These are phyloP conservation scores for Aegle marmelos DNA, from an alignment of 345 rosid species.

Conservation along the genomic window DNA sequence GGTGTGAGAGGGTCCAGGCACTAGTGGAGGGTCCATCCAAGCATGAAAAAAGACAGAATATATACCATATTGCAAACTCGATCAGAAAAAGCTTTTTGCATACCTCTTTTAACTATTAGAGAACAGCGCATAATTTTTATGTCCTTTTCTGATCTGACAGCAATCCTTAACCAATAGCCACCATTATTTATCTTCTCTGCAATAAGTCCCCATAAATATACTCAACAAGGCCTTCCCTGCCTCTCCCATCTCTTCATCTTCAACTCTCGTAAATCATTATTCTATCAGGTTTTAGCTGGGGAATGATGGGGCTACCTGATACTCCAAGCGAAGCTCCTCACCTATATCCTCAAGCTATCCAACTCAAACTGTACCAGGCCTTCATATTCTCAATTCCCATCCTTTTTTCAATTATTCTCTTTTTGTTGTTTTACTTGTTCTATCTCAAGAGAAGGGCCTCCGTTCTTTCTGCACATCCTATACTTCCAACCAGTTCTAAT, in stretches of 20 bases:
- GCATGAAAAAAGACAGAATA: slow-evolving; percentile 31
- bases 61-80: slow-evolving; percentile 24
- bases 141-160: slow-evolving; percentile 11
- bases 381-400: slow-evolving; percentile 96
- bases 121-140: slow-evolving; percentile 7
- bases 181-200: not conserved
- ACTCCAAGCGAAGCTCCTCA: slow-evolving; percentile 55
- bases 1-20: slow-evolving; percentile 36
- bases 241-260: not conserved
- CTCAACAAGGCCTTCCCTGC: slow-evolving; percentile 11
- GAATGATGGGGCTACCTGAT: slow-evolving; percentile 62
- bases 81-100: slow-evolving; percentile 26
- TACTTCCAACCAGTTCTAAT: slow-evolving; percentile 45
- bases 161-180: slow-evolving; percentile 6
- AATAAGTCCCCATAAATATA: slow-evolving; percentile 6
- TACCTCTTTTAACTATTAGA: slow-evolving; percentile 19
- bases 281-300: slow-evolving; percentile 2
- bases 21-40: slow-evolving; percentile 43
- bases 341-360: slow-evolving; percentile 78
- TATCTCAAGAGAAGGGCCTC: slow-evolving; percentile 91
- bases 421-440: slow-evolving; percentile 83
- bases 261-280: not conserved
- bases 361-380: slow-evolving; percentile 91
- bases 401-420: slow-evolving; percentile 85
- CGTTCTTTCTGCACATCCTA: slow-evolving; percentile 38